Percentiles rank a stretch among this genome's conserved stretches.
phyloP scores from a whole-genome alignment of 2,329 filamentous ascomycete genomes.

The Westerdykella ornata region DNA sequence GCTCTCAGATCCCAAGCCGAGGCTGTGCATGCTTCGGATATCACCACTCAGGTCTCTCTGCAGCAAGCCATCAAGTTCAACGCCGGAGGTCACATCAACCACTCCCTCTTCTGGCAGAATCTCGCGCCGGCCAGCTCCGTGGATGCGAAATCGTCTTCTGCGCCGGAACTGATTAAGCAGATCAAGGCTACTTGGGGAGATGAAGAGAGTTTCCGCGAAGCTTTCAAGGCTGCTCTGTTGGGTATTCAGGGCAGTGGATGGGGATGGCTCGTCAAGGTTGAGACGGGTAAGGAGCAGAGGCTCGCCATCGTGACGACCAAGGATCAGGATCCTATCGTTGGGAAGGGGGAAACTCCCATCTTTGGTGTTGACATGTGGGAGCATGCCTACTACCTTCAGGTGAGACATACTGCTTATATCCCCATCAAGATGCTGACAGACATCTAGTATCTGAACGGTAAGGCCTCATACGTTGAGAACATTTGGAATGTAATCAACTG shows the following conservation, averaged over 20 bases:
- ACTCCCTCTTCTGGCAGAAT: slow-evolving; percentile 88
- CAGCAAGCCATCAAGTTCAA: slow-evolving; percentile 75
- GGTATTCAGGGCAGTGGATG: slow-evolving; percentile 78
- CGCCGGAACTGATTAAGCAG: slow-evolving; percentile 54
- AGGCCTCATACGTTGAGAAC: slow-evolving; percentile 66
- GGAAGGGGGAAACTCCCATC: slow-evolving; percentile 57
- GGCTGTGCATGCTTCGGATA: slow-evolving; percentile 52
- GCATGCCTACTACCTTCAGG: slow-evolving; percentile 83
- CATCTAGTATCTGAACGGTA: slow-evolving; percentile 64
- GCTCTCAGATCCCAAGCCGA: slow-evolving; percentile 55
- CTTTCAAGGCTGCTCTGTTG: slow-evolving; percentile 59
- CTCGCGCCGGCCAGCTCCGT: slow-evolving; percentile 56
- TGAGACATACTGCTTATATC: slow-evolving; percentile 21
- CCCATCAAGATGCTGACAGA: slow-evolving; percentile 2
- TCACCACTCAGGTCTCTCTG: slow-evolving; percentile 59
- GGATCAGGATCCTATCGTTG: slow-evolving; percentile 72
- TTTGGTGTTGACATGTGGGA: slow-evolving; percentile 89
- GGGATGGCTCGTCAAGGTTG: slow-evolving; percentile 74
- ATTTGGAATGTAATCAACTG: slow-evolving; percentile 77
- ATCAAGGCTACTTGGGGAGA: slow-evolving; percentile 64
- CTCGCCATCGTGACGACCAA: slow-evolving; percentile 74
- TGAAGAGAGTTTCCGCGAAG: slow-evolving; percentile 57
- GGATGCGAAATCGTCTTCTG: slow-evolving; percentile 50
- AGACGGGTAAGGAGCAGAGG: slow-evolving; percentile 44
- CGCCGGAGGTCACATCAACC: slow-evolving; percentile 88